Conservation (phyloP, 768 basidiomycete genomes). For the Dioszegia crocea region DNA sequence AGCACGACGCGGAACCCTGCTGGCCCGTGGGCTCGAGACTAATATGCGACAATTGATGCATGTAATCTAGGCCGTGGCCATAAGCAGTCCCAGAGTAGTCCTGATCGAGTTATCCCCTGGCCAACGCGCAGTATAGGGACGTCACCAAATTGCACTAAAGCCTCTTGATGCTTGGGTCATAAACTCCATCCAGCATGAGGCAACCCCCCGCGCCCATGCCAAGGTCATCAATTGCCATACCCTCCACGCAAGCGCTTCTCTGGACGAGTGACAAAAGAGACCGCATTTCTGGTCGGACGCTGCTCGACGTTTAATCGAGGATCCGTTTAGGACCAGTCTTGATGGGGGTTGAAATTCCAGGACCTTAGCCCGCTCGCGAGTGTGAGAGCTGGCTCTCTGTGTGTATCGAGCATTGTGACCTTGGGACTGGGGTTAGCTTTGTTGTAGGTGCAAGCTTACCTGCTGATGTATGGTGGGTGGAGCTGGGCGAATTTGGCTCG, state of each 20-base stretch:
- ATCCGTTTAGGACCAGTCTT: conserved; percentile 42
- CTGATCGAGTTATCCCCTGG: conserved; percentile 50
- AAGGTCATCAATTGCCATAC: conserved; percentile 35
- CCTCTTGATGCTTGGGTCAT: conserved; percentile 32
- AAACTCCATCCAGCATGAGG: conserved; percentile 26
- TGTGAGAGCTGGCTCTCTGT: conserved; percentile 21
- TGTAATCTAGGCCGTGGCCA: conserved; percentile 47
- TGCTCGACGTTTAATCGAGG: conserved; percentile 38
- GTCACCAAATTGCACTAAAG: conserved; percentile 53
- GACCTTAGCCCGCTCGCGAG: conserved; percentile 51
- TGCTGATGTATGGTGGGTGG: conserved; percentile 7
- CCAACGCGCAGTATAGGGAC: conserved; percentile 16
- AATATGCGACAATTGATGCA: not conserved
- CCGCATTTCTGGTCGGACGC: conserved; percentile 51
- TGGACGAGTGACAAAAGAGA: conserved; percentile 16
- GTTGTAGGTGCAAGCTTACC: not conserved
- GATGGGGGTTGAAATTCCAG: conserved; percentile 49
- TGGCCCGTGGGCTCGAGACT: no score
- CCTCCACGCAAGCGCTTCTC: conserved; percentile 44
- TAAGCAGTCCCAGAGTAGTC: conserved; percentile 51
- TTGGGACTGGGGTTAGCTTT: conserved; percentile 35
- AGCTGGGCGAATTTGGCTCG: not conserved
- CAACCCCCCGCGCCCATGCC: conserved; percentile 49
- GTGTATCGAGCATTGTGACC: conserved; percentile 50
- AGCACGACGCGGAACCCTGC: no score